Percentiles rank a stretch among this genome's conserved stretches.
phyloP scores from a whole-genome alignment of 305 asterid genomes.

The Nicotiana rustica region DNA sequence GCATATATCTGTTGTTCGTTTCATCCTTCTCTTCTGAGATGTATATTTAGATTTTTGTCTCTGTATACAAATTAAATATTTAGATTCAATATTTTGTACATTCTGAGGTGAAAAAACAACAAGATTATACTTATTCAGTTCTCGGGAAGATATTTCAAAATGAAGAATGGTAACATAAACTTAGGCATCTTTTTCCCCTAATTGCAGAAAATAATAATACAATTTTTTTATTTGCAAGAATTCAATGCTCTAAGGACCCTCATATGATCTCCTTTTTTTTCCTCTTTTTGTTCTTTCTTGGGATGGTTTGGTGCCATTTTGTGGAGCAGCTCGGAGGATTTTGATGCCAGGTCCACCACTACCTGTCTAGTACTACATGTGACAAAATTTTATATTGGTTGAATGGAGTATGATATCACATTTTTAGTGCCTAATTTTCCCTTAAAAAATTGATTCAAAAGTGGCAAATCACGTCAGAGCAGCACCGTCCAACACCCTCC shows the following conservation, averaged over 20 bases:
- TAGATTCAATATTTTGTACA: constrained; percentile 32
- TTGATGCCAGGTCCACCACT: constrained; percentile 48
- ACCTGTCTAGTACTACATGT: background rate
- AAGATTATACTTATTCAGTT: too few species aligned
- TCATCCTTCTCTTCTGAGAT: background rate
- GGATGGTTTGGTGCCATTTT: constrained; percentile 46
- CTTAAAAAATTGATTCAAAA: background rate
- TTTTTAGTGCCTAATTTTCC: background rate
- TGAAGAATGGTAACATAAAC: too few species aligned
- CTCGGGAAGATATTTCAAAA: too few species aligned
- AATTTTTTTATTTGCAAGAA: background rate
- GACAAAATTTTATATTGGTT: constrained; percentile 11
- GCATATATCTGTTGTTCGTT: background rate
- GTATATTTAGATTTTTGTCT: constrained; percentile 6
- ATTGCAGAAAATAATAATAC: too few species aligned
- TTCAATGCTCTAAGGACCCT: constrained; percentile 41
- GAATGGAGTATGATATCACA: constrained; percentile 26
- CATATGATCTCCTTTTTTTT: constrained; percentile 40
- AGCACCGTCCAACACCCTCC: too few species aligned
- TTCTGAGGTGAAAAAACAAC: background rate
- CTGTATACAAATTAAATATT: constrained; percentile 26
- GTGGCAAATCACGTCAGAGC: too few species aligned
- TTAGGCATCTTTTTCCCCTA: background rate
- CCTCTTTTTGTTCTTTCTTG: constrained; percentile 53
- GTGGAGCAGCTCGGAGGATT: constrained; percentile 42